Evolutionary conservation across 2,329 filamentous ascomycete genomes (phyloP).

Genomic region (Delphinella strobiligena): DNA sequence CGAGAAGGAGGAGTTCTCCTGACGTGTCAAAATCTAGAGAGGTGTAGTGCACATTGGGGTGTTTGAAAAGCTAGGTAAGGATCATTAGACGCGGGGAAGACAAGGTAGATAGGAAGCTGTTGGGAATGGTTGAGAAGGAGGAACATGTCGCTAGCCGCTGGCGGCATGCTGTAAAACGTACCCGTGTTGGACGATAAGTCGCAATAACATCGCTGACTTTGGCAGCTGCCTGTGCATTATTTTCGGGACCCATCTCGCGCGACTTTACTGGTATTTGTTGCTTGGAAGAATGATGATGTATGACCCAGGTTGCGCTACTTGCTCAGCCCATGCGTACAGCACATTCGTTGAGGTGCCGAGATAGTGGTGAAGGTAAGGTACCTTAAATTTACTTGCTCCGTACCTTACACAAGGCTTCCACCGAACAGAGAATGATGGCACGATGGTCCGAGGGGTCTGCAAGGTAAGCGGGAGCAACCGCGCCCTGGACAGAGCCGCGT

Average conservation of each 20-base stretch:
- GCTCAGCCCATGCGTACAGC: no score
- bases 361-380: no score
- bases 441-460: no score
- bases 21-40: slow-evolving; percentile 95
- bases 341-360: no score
- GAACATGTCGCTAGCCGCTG: background rate
- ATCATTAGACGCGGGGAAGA: background rate
- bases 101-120: slow-evolving; percentile 2
- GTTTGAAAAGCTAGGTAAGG: slow-evolving; percentile 30
- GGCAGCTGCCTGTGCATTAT: slow-evolving; percentile 22
- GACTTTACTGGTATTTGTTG: no score
- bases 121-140: slow-evolving; percentile 1
- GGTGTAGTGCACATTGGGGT: slow-evolving; percentile 46
- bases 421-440: no score
- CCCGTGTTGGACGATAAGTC: slow-evolving; percentile 69
- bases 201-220: slow-evolving; percentile 68
- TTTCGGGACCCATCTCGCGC: slow-evolving; percentile 15
- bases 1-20: slow-evolving; percentile 82
- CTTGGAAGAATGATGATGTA: no score
- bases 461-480: no score
- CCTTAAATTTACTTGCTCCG: no score
- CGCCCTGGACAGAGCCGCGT: no score
- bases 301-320: no score
- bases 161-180: slow-evolving; percentile 26
- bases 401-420: no score